Conservation (phyloP, 2,329 filamentous ascomycete genomes). For the Diaporthe humulicola region DNA sequence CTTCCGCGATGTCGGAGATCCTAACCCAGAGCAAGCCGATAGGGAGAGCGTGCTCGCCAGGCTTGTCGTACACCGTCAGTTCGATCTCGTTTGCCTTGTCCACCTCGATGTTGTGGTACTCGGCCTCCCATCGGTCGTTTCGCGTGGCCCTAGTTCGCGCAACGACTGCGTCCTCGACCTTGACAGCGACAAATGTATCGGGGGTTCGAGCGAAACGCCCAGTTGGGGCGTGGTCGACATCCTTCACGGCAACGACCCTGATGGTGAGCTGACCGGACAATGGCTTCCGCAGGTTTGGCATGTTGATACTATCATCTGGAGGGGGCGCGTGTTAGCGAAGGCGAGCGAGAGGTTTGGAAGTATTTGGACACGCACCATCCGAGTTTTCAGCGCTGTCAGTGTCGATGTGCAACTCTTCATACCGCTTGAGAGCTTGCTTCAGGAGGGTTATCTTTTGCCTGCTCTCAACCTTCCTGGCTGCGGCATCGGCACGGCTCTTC, state of each 20-base stretch:
- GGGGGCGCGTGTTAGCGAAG: slow-evolving; percentile 46
- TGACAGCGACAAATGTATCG: slow-evolving; percentile 95
- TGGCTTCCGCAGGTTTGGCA: slow-evolving; percentile 95
- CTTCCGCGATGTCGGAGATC: slow-evolving; percentile 96
- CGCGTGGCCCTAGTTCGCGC: slow-evolving; percentile 88
- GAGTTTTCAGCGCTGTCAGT: slow-evolving; percentile 80
- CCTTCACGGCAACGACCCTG: slow-evolving; percentile 88
- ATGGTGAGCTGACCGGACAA: slow-evolving; percentile 91
- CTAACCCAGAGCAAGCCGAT: slow-evolving; percentile 97
- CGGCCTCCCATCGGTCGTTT: slow-evolving; percentile 91
- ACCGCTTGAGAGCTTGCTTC: slow-evolving; percentile 95
- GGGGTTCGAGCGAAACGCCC: slow-evolving; percentile 89
- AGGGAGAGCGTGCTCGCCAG: slow-evolving; percentile 88
- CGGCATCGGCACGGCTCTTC: slow-evolving; percentile 94
- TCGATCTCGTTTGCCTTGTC: slow-evolving; percentile 99
- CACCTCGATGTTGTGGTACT: slow-evolving; percentile 91
- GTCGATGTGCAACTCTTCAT: slow-evolving; percentile 96
- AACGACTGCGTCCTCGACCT: slow-evolving; percentile 94
- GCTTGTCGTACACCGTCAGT: slow-evolving; percentile 96
- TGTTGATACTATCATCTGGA: slow-evolving; percentile 94
- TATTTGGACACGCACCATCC: slow-evolving; percentile 74
- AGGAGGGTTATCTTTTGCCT: slow-evolving; percentile 97
- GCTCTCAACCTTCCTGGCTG: slow-evolving; percentile 90
- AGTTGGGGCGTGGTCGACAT: slow-evolving; percentile 92
- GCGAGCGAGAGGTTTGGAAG: neutral